These are phyloP conservation scores for Chaetomidium leptoderma DNA, from an alignment of 495 filamentous ascomycete species.

Conservation along the genomic window DNA sequence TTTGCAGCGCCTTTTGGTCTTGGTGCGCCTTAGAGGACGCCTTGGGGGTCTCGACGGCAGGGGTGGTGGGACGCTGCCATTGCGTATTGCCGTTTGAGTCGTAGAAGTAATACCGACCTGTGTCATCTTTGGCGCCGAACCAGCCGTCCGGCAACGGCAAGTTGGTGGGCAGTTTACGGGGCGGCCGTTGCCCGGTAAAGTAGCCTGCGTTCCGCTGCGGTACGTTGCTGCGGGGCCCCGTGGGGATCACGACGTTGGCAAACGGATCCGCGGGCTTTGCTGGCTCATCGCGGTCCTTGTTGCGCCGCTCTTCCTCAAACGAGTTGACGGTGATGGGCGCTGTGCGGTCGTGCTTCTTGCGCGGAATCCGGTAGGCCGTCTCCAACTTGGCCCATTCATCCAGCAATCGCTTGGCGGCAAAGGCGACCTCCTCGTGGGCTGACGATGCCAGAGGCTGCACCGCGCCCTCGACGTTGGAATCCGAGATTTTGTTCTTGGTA, in stretches of 20 bases:
- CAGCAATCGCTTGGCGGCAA: conserved; percentile 65
- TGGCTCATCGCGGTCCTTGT: conserved; percentile 55
- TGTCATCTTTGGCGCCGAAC: conserved; percentile 63
- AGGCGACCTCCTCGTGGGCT: conserved; percentile 69
- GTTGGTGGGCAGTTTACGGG: conserved; percentile 50
- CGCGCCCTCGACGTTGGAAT: conserved; percentile 89
- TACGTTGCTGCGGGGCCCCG: conserved; percentile 61
- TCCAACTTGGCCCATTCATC: conserved; percentile 85
- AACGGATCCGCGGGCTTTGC: conserved; percentile 28
- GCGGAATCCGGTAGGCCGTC: conserved; percentile 91
- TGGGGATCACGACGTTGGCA: conserved; percentile 46
- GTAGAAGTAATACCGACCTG: conserved; percentile 75
- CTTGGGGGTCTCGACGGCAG: conserved; percentile 61
- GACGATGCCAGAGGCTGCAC: conserved; percentile 64
- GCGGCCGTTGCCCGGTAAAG: conserved; percentile 56
- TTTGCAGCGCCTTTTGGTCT: conserved; percentile 57
- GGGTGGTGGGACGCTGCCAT: conserved; percentile 69
- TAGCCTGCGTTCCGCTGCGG: conserved; percentile 58
- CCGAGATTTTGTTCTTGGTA: conserved; percentile 94
- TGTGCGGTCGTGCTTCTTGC: conserved; percentile 54
- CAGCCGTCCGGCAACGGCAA: conserved; percentile 79
- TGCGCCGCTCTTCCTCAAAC: conserved; percentile 62
- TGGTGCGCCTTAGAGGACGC: conserved; percentile 57
- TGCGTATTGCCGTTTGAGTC: conserved; percentile 67
- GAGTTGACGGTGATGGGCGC: conserved; percentile 45